phyloP scores from a whole-genome alignment of 2,329 filamentous ascomycete species.

The Diaporthe citriasiana region DNA sequence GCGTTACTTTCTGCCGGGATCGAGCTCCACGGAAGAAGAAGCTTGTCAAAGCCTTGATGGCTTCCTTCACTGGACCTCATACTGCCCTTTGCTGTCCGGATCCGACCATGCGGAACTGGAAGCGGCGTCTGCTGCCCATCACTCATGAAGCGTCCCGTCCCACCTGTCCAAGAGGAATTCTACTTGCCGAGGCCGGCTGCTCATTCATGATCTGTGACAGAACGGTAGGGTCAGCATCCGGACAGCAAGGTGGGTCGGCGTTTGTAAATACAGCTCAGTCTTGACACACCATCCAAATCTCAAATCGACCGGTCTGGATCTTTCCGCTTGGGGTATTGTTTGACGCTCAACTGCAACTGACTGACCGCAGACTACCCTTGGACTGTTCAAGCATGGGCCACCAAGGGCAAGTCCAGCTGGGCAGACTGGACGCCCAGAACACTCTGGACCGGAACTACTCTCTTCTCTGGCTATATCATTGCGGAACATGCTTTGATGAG shows the following conservation, averaged over 20 bases:
- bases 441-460: not conserved
- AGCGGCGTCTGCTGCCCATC: slow-evolving; percentile 10
- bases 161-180: slow-evolving; percentile 44
- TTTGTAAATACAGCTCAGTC: slow-evolving; percentile 67
- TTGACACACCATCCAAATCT: slow-evolving; percentile 47
- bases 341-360: slow-evolving; percentile 27
- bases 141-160: not conserved
- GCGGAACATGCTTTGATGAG: slow-evolving; percentile 29
- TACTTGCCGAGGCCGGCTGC: slow-evolving; percentile 46
- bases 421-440: slow-evolving; percentile 20
- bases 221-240: slow-evolving; percentile 56
- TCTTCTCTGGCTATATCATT: not conserved
- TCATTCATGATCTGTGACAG: slow-evolving; percentile 50
- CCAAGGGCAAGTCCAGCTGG: not conserved
- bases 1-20: slow-evolving; percentile 43
- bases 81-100: slow-evolving; percentile 58
- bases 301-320: slow-evolving; percentile 15
- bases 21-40: slow-evolving; percentile 50
- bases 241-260: slow-evolving; percentile 69
- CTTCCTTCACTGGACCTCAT: slow-evolving; percentile 30
- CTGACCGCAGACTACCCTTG: slow-evolving; percentile 32
- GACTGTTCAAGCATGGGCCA: not conserved
- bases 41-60: slow-evolving; percentile 42
- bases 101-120: slow-evolving; percentile 47
- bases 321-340: slow-evolving; percentile 1